Evolutionary conservation across 129 eudicot species (phyloP), one percentile per base, ranked within the genome.

Genomic region (Helianthus annuus): DNA sequence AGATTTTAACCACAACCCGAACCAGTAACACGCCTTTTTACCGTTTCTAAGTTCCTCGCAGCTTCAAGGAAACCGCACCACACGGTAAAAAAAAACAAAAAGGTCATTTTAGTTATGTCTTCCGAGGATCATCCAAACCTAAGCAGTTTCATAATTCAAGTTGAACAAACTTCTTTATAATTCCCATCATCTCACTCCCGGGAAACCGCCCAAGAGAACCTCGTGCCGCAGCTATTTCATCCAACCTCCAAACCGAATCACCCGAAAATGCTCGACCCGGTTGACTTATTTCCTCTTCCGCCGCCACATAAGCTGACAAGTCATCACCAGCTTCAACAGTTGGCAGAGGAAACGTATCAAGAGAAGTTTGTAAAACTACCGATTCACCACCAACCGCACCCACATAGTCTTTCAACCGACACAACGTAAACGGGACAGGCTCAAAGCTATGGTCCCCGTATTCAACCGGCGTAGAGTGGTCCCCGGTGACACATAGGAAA

Each of bases 381-480:
- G 91, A 72, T 29, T 85, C 97, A 48, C 98, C 96, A 7, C 98
- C 98, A 34, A 83, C 78, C 48, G 96, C 98, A 45, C 83, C 88
- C 71, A 94, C 96, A 57, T 78, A 94, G 75, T 90, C 97, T 75
- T 83, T 81, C 67, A 94, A 80, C 34, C 83, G 84, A 75, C 98
- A 94, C 15, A 90, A 46, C 38, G 97, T 40, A 72, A 94, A 90
- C 1, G 98, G 98, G 59, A 94, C 98, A 0, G 97, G 96, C 71
- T 94, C 97, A 49, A 90, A 94, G 78, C 97, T 94, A 85, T 94
- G 98, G 71, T 94, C 98, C 4, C 98, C 98, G 54, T 93, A 93
- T 65, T 93, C 98, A 66, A 93, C 98, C 1, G 97, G 98, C n/a
- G 98, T 93, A 13, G 98, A 93, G 78, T 93, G 98, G 74, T 93